Percentiles rank a stretch among this genome's conserved stretches.
phyloP scores from a whole-genome alignment of 192 early-diverging fungal genomes.

The Coemansia umbellata region DNA sequence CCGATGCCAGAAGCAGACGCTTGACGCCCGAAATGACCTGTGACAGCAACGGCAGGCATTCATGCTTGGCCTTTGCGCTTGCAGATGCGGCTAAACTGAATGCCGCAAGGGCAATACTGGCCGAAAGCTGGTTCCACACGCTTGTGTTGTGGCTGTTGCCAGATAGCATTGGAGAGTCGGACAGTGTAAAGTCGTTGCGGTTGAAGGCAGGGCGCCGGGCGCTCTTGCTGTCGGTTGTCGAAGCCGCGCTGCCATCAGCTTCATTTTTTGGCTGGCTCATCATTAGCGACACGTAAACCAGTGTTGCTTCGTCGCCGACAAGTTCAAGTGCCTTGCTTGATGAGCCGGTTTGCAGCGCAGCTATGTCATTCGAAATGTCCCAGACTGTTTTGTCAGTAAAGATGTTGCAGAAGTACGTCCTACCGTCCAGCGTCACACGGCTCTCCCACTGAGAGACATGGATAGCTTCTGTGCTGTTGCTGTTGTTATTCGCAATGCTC shows the following conservation, averaged over 20 bases:
- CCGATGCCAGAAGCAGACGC: conserved; percentile 77
- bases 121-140: conserved; percentile 55
- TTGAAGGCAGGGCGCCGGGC: conserved; percentile 2
- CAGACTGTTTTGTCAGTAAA: conserved; percentile 64
- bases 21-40: conserved; percentile 74
- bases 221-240: background rate
- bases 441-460: conserved; percentile 58
- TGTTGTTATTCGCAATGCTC: background rate
- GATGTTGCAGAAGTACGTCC: conserved; percentile 65
- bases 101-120: conserved; percentile 50
- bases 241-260: background rate
- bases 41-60: conserved; percentile 56
- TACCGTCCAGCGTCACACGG: conserved; percentile 55
- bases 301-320: conserved; percentile 42
- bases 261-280: conserved; percentile 14
- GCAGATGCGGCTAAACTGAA: conserved; percentile 54
- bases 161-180: conserved; percentile 35
- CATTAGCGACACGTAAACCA: conserved; percentile 38
- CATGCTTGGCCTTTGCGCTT: conserved; percentile 51
- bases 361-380: conserved; percentile 48
- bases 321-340: conserved; percentile 35
- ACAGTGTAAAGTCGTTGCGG: conserved; percentile 32
- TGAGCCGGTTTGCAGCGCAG: background rate
- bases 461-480: conserved; percentile 9
- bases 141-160: conserved; percentile 26